Evolutionary conservation across 148 eudicot genomes (phyloP).

Genomic region (Persicaria maculosa): DNA sequence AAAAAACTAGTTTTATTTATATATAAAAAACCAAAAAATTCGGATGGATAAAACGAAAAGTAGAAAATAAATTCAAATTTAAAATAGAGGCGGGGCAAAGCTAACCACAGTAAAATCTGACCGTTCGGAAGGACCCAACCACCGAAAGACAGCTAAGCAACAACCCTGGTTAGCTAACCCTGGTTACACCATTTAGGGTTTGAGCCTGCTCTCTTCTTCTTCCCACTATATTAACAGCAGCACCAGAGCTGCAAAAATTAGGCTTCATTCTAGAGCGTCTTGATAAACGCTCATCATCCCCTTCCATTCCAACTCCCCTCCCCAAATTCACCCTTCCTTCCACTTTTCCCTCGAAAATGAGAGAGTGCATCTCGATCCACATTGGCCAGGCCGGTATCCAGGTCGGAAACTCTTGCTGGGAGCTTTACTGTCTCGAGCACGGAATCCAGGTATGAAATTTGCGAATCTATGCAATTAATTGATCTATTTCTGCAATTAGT

Average conservation of each 20-base stretch:
- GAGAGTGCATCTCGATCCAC: constrained; percentile 16
- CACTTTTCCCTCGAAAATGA: background rate
- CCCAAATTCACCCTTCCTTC: background rate
- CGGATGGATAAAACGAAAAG: no score
- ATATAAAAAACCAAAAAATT: no score
- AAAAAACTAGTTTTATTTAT: no score
- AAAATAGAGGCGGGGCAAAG: constrained; percentile 2
- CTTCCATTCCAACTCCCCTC: background rate
- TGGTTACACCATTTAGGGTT: constrained; percentile 4
- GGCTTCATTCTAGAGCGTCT: constrained; percentile 12
- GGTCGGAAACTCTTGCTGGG: constrained; percentile 16
- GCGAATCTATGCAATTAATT: no score
- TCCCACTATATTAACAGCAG: constrained; percentile 2
- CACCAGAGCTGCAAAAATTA: background rate
- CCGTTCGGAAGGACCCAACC: background rate
- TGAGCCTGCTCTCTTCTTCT: background rate
- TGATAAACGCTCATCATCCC: constrained; percentile 11
- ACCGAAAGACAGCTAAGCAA: background rate
- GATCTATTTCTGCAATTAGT: background rate
- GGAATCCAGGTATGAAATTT: constrained; percentile 8
- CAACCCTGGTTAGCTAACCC: constrained; percentile 2
- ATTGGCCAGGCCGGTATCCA: constrained; percentile 16
- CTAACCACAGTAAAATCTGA: background rate
- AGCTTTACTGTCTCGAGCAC: constrained; percentile 17
- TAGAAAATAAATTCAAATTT: background rate